These are phyloP conservation scores for Trichosporon sp. DNA, from an alignment of 1,284 basidiomycete species.

Conservation along the genomic window DNA sequence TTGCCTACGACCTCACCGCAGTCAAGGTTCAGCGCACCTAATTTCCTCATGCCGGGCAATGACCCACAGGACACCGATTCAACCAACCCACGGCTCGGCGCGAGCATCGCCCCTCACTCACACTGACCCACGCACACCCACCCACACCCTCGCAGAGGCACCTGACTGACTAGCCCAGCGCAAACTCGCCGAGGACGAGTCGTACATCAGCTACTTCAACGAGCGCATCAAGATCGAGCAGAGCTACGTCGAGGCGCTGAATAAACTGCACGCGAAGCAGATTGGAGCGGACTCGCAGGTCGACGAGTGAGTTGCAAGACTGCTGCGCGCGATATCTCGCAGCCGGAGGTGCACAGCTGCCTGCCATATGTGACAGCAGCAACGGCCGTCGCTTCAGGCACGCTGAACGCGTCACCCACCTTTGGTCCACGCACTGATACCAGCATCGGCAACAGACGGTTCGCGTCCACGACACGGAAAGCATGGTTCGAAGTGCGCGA, in stretches of 20 bases:
- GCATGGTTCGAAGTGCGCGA: conserved; percentile 83
- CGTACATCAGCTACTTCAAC: conserved; percentile 78
- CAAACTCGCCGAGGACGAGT: conserved; percentile 62
- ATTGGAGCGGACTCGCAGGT: conserved; percentile 64
- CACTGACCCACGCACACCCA: too few relatives aligned
- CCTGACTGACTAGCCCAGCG: conserved; percentile 43
- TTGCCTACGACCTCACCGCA: background rate
- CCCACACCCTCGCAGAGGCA: background rate
- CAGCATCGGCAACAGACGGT: conserved; percentile 60
- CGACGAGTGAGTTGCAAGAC: conserved; percentile 46
- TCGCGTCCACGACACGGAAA: conserved; percentile 64
- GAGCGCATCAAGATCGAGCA: conserved; percentile 83
- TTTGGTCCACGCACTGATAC: background rate
- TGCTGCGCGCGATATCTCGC: background rate
- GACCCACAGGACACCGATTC: background rate
- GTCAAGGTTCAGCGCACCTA: background rate
- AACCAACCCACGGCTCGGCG: background rate
- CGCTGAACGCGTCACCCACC: conserved; percentile 4
- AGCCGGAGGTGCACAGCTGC: background rate
- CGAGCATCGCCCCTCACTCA: background rate
- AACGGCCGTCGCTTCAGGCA: conserved; percentile 4
- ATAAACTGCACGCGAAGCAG: conserved; percentile 69
- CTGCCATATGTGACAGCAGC: background rate
- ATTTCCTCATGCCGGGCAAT: background rate
- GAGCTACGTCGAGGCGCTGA: conserved; percentile 71